These are phyloP conservation scores for Rhododendron griersonianum DNA, from an alignment of 148 eudicot genomes.

Conservation along the genomic window DNA sequence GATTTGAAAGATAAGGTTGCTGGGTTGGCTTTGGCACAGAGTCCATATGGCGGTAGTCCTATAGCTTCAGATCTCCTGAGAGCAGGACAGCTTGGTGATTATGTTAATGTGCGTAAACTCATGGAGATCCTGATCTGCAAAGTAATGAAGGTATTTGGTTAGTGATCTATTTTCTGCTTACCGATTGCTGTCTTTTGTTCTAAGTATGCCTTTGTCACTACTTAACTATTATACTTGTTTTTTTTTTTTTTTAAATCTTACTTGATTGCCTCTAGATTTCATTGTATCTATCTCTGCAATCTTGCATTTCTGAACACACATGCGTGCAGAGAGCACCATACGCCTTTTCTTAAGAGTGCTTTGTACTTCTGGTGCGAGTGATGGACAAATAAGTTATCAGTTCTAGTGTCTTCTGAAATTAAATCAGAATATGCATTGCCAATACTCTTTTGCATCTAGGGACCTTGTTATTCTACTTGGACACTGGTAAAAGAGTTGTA, in stretches of 20 bases:
- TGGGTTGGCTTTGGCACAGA: conserved; percentile 87
- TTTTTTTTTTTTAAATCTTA: not conserved
- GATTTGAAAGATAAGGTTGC: conserved; percentile 92
- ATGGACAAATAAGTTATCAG: not conserved
- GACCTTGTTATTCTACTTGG: not conserved
- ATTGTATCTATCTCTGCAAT: not conserved
- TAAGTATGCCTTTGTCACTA: not conserved
- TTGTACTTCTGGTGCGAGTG: not conserved
- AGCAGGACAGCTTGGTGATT: conserved; percentile 94
- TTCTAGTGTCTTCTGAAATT: too few relatives aligned
- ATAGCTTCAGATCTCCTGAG: conserved; percentile 93
- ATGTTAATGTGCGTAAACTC: conserved; percentile 78
- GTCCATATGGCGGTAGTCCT: conserved; percentile 99
- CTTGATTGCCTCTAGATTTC: not conserved
- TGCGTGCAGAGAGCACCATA: not conserved
- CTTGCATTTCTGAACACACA: not conserved
- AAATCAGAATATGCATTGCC: not conserved
- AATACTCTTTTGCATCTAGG: not conserved
- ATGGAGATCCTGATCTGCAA: conserved; percentile 86
- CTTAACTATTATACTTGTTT: not conserved
- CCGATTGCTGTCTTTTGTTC: not conserved
- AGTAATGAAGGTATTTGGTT: conserved; percentile 69
- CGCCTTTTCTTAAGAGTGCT: not conserved
- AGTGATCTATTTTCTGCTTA: not conserved
- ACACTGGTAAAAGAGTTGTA: not conserved